Conservation (phyloP, 2,329 filamentous ascomycete genomes). For the Didymella segeticola region DNA sequence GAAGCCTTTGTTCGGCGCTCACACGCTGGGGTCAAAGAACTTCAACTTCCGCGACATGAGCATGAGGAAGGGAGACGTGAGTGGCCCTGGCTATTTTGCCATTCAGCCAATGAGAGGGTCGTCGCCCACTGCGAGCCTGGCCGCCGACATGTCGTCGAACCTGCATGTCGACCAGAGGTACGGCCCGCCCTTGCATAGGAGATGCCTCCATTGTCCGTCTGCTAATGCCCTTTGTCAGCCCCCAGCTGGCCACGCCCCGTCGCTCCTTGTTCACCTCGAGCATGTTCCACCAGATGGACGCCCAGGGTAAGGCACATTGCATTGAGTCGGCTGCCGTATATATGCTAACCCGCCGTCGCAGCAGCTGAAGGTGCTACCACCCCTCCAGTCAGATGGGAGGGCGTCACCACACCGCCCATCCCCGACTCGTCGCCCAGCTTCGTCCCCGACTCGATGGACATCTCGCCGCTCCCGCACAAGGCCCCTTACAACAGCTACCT, state of each 20-base stretch:
- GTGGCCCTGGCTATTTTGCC: conserved; percentile 72
- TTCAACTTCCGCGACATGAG: conserved; percentile 80
- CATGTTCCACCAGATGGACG: conserved; percentile 65
- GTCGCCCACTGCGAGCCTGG: conserved; percentile 88
- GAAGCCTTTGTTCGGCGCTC: conserved; percentile 60
- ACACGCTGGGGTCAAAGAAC: conserved; percentile 66
- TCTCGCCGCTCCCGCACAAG: conserved; percentile 90
- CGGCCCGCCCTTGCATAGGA: conserved; percentile 36
- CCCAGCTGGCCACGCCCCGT: conserved; percentile 81
- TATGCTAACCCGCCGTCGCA: conserved; percentile 36
- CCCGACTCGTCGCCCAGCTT: conserved; percentile 81
- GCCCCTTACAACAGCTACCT: conserved; percentile 62
- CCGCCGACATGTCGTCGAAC: conserved; percentile 94
- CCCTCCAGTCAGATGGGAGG: conserved; percentile 61
- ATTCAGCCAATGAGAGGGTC: conserved; percentile 79
- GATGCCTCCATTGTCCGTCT: conserved; percentile 18
- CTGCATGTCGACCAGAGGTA: conserved; percentile 96
- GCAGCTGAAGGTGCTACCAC: conserved; percentile 52
- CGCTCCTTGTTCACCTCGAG: conserved; percentile 82
- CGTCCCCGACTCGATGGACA: conserved; percentile 82
- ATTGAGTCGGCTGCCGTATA: not conserved
- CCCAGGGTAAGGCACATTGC: conserved; percentile 62
- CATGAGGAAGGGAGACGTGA: conserved; percentile 71
- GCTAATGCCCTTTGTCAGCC: conserved; percentile 64
- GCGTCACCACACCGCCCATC: conserved; percentile 82